Percentiles rank a stretch among this genome's conserved stretches.
These are phyloP conservation scores for Apostasia ramifera DNA, from an alignment of 106 monocot species.

Conservation along the genomic window DNA sequence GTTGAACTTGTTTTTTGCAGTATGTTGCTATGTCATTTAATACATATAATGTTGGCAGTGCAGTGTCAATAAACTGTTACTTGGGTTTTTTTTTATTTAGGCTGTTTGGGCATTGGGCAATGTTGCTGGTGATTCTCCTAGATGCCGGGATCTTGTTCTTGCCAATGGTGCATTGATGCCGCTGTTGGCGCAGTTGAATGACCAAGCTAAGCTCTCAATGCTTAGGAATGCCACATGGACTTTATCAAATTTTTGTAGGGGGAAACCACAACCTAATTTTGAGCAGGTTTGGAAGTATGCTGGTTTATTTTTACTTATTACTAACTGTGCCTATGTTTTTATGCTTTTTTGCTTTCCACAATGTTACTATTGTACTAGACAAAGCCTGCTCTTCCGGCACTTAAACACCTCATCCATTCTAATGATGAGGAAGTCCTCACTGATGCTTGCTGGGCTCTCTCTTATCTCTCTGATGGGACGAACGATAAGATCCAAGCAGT, in stretches of 20 bases:
- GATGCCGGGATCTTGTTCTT: slow-evolving; percentile 60
- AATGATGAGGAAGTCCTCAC: slow-evolving; percentile 59
- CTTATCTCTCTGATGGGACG: slow-evolving; percentile 45
- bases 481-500: slow-evolving; percentile 56
- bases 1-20: neutral
- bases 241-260: slow-evolving; percentile 65
- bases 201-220: slow-evolving; percentile 65
- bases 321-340: neutral
- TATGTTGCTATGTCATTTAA: no score
- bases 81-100: slow-evolving; percentile 10
- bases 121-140: slow-evolving; percentile 71
- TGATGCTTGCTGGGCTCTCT: slow-evolving; percentile 49
- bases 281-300: slow-evolving; percentile 37
- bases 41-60: no score
- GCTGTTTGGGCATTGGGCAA: slow-evolving; percentile 74
- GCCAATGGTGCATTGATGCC: slow-evolving; percentile 37
- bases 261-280: slow-evolving; percentile 53
- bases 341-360: neutral
- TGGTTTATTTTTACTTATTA: neutral
- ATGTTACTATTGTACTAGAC: slow-evolving; percentile 15
- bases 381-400: slow-evolving; percentile 42
- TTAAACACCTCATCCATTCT: slow-evolving; percentile 41
- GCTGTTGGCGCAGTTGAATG: slow-evolving; percentile 42
- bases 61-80: no score
- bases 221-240: slow-evolving; percentile 83